A percentile compares a stretch with the other conserved stretches of the same genome.
Conservation (phyloP, 2,329 filamentous ascomycete species). For the Colletotrichum cordylinicola region DNA sequence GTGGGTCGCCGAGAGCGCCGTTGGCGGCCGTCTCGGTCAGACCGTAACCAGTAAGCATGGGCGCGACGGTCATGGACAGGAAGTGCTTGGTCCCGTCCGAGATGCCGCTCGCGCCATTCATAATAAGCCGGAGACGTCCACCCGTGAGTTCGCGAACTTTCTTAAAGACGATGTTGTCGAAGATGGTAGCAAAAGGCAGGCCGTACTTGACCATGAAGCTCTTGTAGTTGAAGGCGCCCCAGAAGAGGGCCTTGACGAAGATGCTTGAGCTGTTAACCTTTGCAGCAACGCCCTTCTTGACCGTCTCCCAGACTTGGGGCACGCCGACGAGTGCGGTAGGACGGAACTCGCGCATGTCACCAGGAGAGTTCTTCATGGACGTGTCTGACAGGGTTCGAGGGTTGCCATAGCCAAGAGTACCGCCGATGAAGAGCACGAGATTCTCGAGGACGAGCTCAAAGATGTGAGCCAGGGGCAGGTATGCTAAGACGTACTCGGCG, state of each 20-base stretch:
- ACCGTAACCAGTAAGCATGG: constrained; percentile 94
- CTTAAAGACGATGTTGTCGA: constrained; percentile 88
- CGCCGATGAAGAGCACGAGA: constrained; percentile 85
- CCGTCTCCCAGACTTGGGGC: constrained; percentile 95
- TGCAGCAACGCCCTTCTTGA: constrained; percentile 89
- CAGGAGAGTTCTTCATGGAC: constrained; percentile 87
- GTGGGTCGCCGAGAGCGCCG: constrained; percentile 81
- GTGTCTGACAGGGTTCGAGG: constrained; percentile 86
- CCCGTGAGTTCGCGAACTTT: constrained; percentile 92
- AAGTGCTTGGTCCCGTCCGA: constrained; percentile 88
- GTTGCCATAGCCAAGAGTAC: constrained; percentile 91
- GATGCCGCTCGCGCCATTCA: constrained; percentile 94
- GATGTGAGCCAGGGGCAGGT: constrained; percentile 94
- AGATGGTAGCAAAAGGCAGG: constrained; percentile 69
- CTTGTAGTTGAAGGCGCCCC: constrained; percentile 67
- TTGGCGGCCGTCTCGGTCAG: constrained; percentile 92
- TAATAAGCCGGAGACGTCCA: constrained; percentile 83
- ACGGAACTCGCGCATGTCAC: constrained; percentile 90
- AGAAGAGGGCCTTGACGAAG: constrained; percentile 81
- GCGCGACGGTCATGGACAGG: constrained; percentile 88
- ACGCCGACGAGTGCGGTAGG: constrained; percentile 94
- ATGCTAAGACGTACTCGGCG: constrained; percentile 83
- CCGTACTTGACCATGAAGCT: constrained; percentile 61
- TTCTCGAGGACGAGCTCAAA: constrained; percentile 97
- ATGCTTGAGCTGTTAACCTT: constrained; percentile 76